Evolutionary conservation across 345 rosid species (phyloP).

Genomic region (Eucalyptus tenuipes): DNA sequence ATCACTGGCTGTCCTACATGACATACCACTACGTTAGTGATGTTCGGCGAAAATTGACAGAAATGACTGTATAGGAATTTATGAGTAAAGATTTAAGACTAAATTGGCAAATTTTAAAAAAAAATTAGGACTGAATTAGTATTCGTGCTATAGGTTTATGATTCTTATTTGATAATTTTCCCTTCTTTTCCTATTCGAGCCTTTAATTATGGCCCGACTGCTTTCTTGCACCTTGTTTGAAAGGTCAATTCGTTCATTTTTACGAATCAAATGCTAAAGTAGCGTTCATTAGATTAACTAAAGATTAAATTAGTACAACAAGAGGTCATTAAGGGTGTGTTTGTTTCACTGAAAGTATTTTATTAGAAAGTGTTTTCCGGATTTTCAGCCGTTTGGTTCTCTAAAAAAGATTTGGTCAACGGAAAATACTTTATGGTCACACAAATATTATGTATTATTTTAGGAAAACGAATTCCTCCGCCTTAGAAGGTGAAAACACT

Average conservation of each 20-base stretch:
- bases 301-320: background rate
- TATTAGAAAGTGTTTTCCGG: no score
- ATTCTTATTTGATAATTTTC: accelerated
- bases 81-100: accelerated
- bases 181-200: background rate
- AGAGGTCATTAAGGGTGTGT: no score
- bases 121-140: accelerated
- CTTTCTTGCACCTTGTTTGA: background rate
- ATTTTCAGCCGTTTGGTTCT: no score
- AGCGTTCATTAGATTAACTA: background rate
- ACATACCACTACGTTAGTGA: accelerated
- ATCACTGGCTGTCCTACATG: accelerated
- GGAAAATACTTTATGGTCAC: no score
- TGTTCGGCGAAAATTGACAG: accelerated
- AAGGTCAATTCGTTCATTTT: background rate
- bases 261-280: background rate
- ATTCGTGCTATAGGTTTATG: background rate
- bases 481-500: no score
- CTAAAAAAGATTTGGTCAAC: no score
- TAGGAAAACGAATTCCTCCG: no score
- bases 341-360: no score
- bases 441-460: no score
- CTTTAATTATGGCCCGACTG: background rate
- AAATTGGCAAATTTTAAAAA: no score
- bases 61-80: no score